Conservation (phyloP, 2,329 filamentous ascomycete genomes). For the Knufia fluminis region DNA sequence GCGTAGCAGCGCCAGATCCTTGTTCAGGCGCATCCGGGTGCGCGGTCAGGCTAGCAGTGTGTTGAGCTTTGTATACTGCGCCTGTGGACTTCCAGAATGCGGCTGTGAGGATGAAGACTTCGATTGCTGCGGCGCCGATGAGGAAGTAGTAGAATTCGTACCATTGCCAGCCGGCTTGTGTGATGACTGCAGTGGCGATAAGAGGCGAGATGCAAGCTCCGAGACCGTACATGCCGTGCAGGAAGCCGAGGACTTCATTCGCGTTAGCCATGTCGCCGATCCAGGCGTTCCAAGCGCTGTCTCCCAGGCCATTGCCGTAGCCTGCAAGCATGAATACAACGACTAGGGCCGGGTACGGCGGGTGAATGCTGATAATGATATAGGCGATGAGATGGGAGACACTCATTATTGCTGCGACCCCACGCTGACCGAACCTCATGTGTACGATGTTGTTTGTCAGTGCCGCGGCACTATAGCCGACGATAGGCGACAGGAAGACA, state of each 20-base stretch:
- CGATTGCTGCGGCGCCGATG: conserved; percentile 49
- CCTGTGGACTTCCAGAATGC: conserved; percentile 49
- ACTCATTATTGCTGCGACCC: conserved; percentile 59
- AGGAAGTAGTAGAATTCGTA: conserved; percentile 65
- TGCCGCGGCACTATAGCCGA: conserved; percentile 40
- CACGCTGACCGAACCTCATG: conserved; percentile 52
- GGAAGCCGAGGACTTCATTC: conserved; percentile 63
- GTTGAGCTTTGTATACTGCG: conserved; percentile 34
- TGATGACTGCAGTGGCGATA: conserved; percentile 62
- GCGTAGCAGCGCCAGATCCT: conserved; percentile 13
- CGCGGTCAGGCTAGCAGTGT: conserved; percentile 47
- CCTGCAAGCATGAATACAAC: conserved; percentile 57
- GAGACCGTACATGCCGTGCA: conserved; percentile 64
- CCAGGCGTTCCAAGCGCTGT: conserved; percentile 52
- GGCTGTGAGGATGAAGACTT: conserved; percentile 42
- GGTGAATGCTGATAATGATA: conserved; percentile 52
- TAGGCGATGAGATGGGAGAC: conserved; percentile 56
- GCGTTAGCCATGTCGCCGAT: conserved; percentile 63
- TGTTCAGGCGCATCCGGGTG: conserved; percentile 57
- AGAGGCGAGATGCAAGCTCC: conserved; percentile 60
- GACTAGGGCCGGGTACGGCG: conserved; percentile 58
- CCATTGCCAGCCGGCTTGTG: conserved; percentile 52
- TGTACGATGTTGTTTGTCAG: conserved; percentile 38
- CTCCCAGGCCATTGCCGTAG: conserved; percentile 62
- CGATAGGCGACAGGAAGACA: conserved; percentile 41